Evolutionary conservation across 805 yeast species (phyloP), one percentile per base, ranked within the genome.

Genomic region (Pichia sporocuriosa): DNA sequence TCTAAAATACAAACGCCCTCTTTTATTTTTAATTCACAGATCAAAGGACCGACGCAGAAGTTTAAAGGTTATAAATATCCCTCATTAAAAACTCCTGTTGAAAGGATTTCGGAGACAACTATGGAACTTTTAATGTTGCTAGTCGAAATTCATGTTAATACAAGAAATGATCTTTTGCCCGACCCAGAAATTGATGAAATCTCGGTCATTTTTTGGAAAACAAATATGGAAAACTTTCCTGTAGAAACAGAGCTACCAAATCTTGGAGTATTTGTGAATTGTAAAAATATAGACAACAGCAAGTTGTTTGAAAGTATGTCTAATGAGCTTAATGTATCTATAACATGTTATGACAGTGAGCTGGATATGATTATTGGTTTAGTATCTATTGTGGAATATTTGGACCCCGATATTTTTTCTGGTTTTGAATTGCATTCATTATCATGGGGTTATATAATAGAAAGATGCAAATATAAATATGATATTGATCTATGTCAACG

Each of bases 391-490:
- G 79, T 85, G 0, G 71, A 77, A 16, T 50, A 66, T 2, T 68
- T 77, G 39, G 97, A 93, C 55, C 97, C 97, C 0, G 98, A 93
- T 57, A 76, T 93, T 24, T 55, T 93, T 6, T 71, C 85, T 0
- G 97, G 97, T 0, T 93, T 73, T 57, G 98, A 93, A 54, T 71
- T 86, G 6, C 84, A 86, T 48, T 64, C 79, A 1, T 53, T 73
- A 0, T 85, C 97, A 0, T 90, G 97, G 97, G 97, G 98, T 0
- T 93, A 84, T 53, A 40, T 89, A 0, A 69, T 84, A 21, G 93
- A 84, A 39, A 59, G 98, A 35, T 70, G 74, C 42, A 57, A 66
- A 15, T 46, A 44, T 0, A 61, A 55, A 2, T 69, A 69, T 52
- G 73, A 72, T 2, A 60, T 71, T 11, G 82, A 85, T 49, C 48